Evolutionary conservation across 352 stramenopile genomes (phyloP).

Genomic region (Globisporangium uncinulatum): DNA sequence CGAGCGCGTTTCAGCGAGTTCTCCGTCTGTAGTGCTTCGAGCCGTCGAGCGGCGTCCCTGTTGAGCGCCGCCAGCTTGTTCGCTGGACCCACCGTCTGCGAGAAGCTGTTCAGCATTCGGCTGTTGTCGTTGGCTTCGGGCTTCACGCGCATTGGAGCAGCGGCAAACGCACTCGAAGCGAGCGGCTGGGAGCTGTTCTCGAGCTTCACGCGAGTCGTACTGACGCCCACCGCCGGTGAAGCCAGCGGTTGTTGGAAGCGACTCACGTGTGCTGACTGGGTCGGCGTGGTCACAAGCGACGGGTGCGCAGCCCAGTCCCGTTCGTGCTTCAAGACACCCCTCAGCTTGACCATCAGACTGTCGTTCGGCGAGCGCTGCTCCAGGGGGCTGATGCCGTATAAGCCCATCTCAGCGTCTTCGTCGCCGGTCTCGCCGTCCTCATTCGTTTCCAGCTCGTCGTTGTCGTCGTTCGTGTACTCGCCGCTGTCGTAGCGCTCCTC

Average conservation of each 20-base stretch:
- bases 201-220: neutral
- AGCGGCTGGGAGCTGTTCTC: neutral
- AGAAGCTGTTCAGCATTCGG: neutral
- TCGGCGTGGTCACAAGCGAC: neutral
- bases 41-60: neutral
- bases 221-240: neutral
- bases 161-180: neutral
- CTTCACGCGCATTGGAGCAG: neutral
- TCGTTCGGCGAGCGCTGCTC: neutral
- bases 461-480: neutral
- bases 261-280: neutral
- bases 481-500: neutral
- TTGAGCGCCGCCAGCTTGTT: neutral
- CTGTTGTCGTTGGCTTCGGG: neutral
- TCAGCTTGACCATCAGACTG: neutral
- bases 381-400: neutral
- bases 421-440: neutral
- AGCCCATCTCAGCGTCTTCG: neutral
- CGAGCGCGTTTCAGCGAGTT: conserved; percentile 22
- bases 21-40: neutral
- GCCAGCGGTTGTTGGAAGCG: neutral
- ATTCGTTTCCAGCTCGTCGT: neutral
- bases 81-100: neutral
- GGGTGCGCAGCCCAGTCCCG: neutral
- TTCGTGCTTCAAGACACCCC: neutral